These are phyloP conservation scores for Talaromyces ruber DNA, from an alignment of 495 filamentous ascomycete species.

Conservation along the genomic window DNA sequence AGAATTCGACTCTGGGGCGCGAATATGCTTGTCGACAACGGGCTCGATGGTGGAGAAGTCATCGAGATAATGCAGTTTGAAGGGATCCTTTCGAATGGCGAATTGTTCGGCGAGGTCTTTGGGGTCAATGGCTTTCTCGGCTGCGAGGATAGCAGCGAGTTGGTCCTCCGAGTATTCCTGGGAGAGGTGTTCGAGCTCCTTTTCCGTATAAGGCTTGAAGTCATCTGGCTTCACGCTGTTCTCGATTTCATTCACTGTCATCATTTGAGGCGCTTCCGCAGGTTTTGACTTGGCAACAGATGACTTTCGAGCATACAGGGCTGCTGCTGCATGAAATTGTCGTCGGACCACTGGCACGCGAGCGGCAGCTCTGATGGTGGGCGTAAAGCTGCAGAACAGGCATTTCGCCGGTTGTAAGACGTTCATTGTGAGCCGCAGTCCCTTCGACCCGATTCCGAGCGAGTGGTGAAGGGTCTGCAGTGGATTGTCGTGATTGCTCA, in stretches of 20 bases:
- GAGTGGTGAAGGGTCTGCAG: constrained; percentile 9
- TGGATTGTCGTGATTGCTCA: not conserved
- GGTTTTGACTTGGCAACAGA: not conserved
- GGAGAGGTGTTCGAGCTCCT: constrained; percentile 54
- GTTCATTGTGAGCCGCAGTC: constrained; percentile 39
- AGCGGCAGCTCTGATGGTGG: constrained; percentile 26
- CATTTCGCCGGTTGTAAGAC: constrained; percentile 49
- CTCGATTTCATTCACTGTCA: constrained; percentile 12
- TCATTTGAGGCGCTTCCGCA: constrained; percentile 2
- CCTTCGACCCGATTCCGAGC: constrained; percentile 19
- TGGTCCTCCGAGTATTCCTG: constrained; percentile 72
- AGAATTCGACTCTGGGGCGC: constrained; percentile 42
- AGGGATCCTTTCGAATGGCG: constrained; percentile 58
- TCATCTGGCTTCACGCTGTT: constrained; percentile 25
- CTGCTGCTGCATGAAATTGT: constrained; percentile 43
- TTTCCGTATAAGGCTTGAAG: constrained; percentile 57
- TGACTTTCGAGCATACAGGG: constrained; percentile 20
- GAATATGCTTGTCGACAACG: constrained; percentile 59
- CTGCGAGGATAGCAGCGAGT: constrained; percentile 75
- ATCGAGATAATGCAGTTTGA: constrained; percentile 69
- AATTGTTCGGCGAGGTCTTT: constrained; percentile 68
- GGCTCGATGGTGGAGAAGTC: constrained; percentile 74
- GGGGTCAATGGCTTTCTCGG: constrained; percentile 72
- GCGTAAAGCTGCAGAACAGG: constrained; percentile 45
- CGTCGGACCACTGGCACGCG: constrained; percentile 35